A percentile compares a stretch with the other conserved stretches of the same genome.
phyloP scores from a whole-genome alignment of 352 stramenopile genomes.

The Phytophthora fragariae region DNA sequence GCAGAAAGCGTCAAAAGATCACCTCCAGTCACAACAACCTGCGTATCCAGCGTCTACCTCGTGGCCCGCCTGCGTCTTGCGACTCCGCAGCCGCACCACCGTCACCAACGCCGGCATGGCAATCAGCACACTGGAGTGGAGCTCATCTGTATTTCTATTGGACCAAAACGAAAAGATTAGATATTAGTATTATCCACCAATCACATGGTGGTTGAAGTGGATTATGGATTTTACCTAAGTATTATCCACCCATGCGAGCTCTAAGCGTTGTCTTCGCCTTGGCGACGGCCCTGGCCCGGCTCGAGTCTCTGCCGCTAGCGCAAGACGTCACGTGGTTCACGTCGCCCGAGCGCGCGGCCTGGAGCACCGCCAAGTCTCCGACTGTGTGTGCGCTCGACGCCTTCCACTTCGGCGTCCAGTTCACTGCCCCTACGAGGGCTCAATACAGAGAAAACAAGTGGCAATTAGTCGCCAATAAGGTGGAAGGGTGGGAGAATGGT shows the following conservation, averaged over 20 bases:
- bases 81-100: slow-evolving; percentile 33
- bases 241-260: background rate
- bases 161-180: background rate
- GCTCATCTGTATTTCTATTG: slow-evolving; percentile 3
- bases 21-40: background rate
- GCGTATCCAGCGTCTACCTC: slow-evolving; percentile 23
- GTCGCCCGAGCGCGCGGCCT: slow-evolving; percentile 4
- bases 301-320: background rate
- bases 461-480: slow-evolving; percentile 36
- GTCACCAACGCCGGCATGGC: slow-evolving; percentile 36
- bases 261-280: slow-evolving; percentile 12
- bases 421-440: slow-evolving; percentile 9
- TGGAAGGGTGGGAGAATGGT: slow-evolving; percentile 16
- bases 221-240: slow-evolving; percentile 18
- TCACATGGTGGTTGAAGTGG: slow-evolving; percentile 29
- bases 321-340: slow-evolving; percentile 24
- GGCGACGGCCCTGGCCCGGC: slow-evolving; percentile 3
- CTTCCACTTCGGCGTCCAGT: slow-evolving; percentile 46
- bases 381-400: slow-evolving; percentile 35
- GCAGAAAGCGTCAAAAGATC: slow-evolving; percentile 2
- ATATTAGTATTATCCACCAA: slow-evolving; percentile 28
- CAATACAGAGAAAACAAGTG: slow-evolving; percentile 27
- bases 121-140: slow-evolving; percentile 1
- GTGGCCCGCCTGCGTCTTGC: slow-evolving; percentile 18
- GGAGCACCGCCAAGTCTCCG: slow-evolving; percentile 6